Evolutionary conservation across 108 stramenopile genomes (phyloP), one percentile per base, ranked within the genome.

Genomic region (Nitzschia sp.): DNA sequence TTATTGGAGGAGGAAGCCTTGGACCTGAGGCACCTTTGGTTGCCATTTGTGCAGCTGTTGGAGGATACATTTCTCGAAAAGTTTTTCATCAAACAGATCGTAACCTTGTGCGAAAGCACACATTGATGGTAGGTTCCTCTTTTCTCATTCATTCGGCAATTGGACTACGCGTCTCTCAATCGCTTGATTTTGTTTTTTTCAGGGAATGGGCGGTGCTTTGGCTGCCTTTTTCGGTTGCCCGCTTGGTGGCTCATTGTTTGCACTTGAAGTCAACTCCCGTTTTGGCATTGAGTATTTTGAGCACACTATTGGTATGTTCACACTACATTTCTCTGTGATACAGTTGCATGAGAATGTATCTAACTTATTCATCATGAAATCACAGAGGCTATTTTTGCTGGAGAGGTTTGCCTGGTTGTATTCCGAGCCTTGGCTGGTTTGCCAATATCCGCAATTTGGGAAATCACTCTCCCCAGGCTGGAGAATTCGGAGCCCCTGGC

Each of bases 231-330:
- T 87, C 48, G 86, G 86, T 37, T 68, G 65, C 7, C 86, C 86
- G 7, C 57, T 87, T 2, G 86, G 86, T 26, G 86, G 86, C 24
- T 63, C 57, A 0, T 44, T 84, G 15, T 87, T 87, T 65, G 83
- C 86, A 0, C 52, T 87, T 8, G 86, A 87, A 57, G 86, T 87
- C 3, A 76, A 75, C 22, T 70, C 65, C 24, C 71, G 86, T 0
- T 87, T 87, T 68, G 86, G 86, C 14, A 43, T 87, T 24, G 86
- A 87, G 60, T 87, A 87, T 57, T 87, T 82, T 77, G 86, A 87
- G 62, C 86, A 87, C 52, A 57, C 77, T n/a, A 57, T 84, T 14
- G 57, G 57, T 58, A 40, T 38, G 57, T 58, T 5, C 57, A 34
- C 38, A 12, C 5, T 2, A 29, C n/a, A 7, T 21, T 55, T 17